Evolutionary conservation across 2,329 filamentous ascomycete species (phyloP), one percentile per base, ranked within the genome.

Genomic region (Calonectria henricotiae): DNA sequence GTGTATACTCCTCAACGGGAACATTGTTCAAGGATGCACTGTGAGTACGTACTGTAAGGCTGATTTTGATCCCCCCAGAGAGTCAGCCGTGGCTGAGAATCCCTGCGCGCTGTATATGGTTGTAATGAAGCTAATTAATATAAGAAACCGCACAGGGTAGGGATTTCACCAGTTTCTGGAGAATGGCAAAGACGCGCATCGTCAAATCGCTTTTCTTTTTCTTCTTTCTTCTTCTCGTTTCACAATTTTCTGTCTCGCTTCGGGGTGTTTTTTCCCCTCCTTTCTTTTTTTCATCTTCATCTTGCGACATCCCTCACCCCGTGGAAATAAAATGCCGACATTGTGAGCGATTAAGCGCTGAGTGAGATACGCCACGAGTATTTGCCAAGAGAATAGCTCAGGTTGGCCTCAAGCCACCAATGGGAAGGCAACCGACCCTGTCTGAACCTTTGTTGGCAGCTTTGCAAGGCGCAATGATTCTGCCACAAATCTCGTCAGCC

Each of bases 71-170:
- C 20, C n/a, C 32, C 37, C 32, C 6, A 39, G 13, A 9, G 12
- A 17, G n/a, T 55, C 51, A 58, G 51, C 51, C 51, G 20, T 9
- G 13, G 35, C 51, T 58, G 51, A 58, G 11, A n/a, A 58, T 55
- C 51, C 35, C 20, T 58, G 32, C 13, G 1, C 1, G 12, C 20
- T 46, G 8, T 15, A 13, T 17, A 32, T 4, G 4, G 7, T 27
- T 11, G 20, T 39, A n/a, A 9, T 25, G 20, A n/a, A 58, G 51
- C 8, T 12, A 39, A 39, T 17, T 17, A 17, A 39, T 58, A 58
- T 58, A 58, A 39, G 51, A 37, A 39, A 8, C 20, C 20, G 13
- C 3, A 17, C 17, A 17, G 35, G 35, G 4, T 20, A 25, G 25
- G 17, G 32, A n/a, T 3, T 5, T 9, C 39, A 37, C 37, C 13